These are phyloP conservation scores for Aspergillus arachidicola DNA, from an alignment of 2,329 filamentous ascomycete species.

Conservation along the genomic window DNA sequence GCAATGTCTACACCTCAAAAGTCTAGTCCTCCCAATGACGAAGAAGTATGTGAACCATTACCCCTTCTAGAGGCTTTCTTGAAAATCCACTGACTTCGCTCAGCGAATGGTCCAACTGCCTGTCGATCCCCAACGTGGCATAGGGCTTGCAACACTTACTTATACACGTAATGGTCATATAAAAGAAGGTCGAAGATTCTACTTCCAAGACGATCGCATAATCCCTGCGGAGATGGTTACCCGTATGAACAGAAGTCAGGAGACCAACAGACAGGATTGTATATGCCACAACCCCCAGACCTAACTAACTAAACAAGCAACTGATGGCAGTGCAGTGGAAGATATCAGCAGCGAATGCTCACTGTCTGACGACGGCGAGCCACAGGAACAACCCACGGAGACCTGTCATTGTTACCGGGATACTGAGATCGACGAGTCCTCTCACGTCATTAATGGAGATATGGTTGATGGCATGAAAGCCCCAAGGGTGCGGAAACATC, in stretches of 20 bases:
- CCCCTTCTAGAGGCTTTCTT: not conserved
- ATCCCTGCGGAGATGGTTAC: not conserved
- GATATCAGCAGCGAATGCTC: not conserved
- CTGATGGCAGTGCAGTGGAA: not conserved
- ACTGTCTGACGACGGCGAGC: not conserved
- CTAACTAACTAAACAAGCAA: accelerated
- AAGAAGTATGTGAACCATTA: not conserved
- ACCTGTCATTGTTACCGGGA: not conserved
- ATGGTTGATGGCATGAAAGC: not conserved
- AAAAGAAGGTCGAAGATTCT: not conserved
- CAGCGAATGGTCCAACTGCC: not conserved
- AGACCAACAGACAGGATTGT: not conserved
- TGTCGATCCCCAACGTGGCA: not conserved
- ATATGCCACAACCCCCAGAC: not conserved
- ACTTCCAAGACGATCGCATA: not conserved
- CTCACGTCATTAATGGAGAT: not conserved
- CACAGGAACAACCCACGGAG: not conserved
- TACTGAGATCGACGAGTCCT: not conserved
- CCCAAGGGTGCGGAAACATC: not conserved
- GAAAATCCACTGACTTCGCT: not conserved
- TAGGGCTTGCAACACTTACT: not conserved
- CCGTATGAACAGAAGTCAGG: too few relatives aligned
- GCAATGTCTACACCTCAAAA: not conserved
- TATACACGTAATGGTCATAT: not conserved
- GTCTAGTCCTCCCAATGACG: not conserved